These are phyloP conservation scores for Stenocarpella maydis DNA, from an alignment of 2,329 filamentous ascomycete genomes.

Conservation along the genomic window DNA sequence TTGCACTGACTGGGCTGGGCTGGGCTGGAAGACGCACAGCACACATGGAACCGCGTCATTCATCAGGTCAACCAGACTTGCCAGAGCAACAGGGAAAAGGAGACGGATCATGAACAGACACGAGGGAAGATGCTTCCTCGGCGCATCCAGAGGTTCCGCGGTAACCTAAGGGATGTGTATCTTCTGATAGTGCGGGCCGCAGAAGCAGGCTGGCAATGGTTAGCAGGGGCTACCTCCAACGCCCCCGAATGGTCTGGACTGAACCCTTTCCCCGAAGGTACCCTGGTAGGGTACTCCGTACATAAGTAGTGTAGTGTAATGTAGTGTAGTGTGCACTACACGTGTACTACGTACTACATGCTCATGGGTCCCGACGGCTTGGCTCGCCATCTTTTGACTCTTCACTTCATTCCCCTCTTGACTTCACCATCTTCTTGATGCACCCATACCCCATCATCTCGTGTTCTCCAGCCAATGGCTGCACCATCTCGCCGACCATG, in stretches of 20 bases:
- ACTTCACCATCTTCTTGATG: background rate
- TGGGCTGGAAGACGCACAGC: too few relatives aligned
- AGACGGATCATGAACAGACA: background rate
- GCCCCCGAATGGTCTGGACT: conserved; percentile 1
- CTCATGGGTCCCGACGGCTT: conserved; percentile 17
- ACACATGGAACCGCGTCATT: background rate
- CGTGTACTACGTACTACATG: background rate
- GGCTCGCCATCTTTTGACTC: background rate
- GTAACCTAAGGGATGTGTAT: background rate
- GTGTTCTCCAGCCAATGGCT: background rate
- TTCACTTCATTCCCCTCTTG: background rate
- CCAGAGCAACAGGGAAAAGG: background rate
- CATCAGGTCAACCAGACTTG: background rate
- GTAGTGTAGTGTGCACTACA: too few relatives aligned
- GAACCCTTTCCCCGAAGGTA: background rate
- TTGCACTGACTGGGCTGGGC: too few relatives aligned
- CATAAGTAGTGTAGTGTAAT: too few relatives aligned
- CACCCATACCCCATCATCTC: background rate
- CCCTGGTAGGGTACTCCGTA: too few relatives aligned
- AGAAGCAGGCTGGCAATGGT: background rate
- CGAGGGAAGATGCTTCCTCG: background rate
- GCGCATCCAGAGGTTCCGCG: conserved; percentile 1
- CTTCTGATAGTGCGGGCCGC: background rate
- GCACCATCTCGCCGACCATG: background rate
- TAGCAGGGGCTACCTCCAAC: background rate